Evolutionary conservation across 2,329 filamentous ascomycete genomes (phyloP), one percentile per base, ranked within the genome.

Genomic region (Beauveria brongniartii): DNA sequence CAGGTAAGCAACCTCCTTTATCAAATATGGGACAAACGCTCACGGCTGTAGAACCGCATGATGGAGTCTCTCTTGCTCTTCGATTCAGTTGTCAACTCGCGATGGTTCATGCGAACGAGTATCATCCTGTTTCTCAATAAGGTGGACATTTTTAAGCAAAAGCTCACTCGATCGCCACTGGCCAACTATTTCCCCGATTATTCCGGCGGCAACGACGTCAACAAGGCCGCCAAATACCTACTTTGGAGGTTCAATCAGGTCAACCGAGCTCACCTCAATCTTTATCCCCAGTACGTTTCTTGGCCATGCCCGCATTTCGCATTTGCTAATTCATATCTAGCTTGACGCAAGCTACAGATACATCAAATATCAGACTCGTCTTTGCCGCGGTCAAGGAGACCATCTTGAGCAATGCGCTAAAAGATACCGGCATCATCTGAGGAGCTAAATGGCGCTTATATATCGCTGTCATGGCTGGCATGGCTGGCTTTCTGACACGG

Each of bases 101-200:
- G 94, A 68, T 99, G 94, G 94, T 99, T 99, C 76, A 96, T 97
- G 89, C 83, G 94, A 68, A 99, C 94, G 14, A 97, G 92, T 72
- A 99, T 99, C 71, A 97, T 99, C 70, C 81, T 99, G 61, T 99
- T 99, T 78, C 82, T 99, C 64, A 99, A 99, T 80, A 99, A 99
- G 75, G 94, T 99, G 67, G 94, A 99, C 78, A 85, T 99, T 62
- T 99, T 99, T 82, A 93, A 94, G 74, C 88, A 92, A 71, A 99
- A 99, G 74, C 85, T 99, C 30, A 85, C 86, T 60, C 86, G 92
- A 65, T 97, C 92, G 60, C 93, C 94, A 0, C 76, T 99, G 51
- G 90, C 88, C 68, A 96, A 93, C 72, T 99, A 97, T 74, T 99
- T 99, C 71, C 93, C 92, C 0, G 94, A 99, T 73, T 99, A 99